Evolutionary conservation across 2,329 filamentous ascomycete species (phyloP).

Genomic region (Cladosporium cucumerinum): DNA sequence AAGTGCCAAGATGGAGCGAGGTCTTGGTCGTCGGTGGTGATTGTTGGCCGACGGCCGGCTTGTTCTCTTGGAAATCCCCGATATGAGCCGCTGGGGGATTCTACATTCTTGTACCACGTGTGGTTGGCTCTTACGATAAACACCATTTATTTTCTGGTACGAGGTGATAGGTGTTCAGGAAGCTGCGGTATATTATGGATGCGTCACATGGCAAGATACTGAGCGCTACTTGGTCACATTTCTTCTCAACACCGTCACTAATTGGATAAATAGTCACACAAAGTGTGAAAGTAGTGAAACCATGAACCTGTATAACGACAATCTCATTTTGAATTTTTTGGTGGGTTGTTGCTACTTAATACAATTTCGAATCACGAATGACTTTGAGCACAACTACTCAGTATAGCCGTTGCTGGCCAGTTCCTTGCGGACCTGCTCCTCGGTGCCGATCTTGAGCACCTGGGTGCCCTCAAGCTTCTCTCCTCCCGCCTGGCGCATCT

Average conservation of each 20-base stretch:
- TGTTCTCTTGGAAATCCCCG: not conserved
- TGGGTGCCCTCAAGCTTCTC: slow-evolving; percentile 98
- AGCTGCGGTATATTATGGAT: no score
- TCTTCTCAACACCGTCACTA: no score
- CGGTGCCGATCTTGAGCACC: slow-evolving; percentile 95
- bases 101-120: not conserved
- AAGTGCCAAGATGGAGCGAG: not conserved
- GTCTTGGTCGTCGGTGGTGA: slow-evolving; percentile 1
- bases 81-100: not conserved
- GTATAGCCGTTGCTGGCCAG: slow-evolving; percentile 40
- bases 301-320: not conserved
- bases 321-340: slow-evolving; percentile 1
- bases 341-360: not conserved
- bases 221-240: no score
- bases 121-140: not conserved
- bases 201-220: no score
- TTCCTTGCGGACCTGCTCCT: slow-evolving; percentile 79
- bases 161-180: not conserved
- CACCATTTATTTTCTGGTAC: not conserved
- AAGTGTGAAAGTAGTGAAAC: no score
- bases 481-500: slow-evolving; percentile 90
- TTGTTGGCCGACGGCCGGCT: slow-evolving; percentile 3
- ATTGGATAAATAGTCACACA: no score
- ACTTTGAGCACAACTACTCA: not conserved
- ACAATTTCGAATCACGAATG: not conserved